Percentiles rank a stretch among this genome's conserved stretches.
These are phyloP conservation scores for Cyberlindnera galapagoensis DNA, from an alignment of 805 yeast genomes.

Conservation along the genomic window DNA sequence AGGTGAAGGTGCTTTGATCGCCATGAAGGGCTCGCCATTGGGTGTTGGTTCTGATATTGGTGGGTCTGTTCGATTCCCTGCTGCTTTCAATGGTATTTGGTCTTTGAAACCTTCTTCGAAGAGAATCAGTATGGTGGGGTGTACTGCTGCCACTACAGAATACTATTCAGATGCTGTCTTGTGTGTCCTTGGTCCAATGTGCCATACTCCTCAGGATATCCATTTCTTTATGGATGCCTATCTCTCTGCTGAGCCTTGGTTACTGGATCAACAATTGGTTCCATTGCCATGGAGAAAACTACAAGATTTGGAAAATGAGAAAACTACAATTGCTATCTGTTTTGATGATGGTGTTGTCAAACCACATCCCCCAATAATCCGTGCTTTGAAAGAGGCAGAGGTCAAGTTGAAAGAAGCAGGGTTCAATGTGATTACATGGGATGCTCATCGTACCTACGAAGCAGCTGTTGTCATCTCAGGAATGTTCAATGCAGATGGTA, in stretches of 20 bases:
- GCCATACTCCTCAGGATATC: slow-evolving; percentile 55
- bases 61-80: slow-evolving; percentile 62
- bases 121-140: slow-evolving; percentile 36
- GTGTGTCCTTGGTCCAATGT: slow-evolving; percentile 66
- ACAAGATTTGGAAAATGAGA: slow-evolving; percentile 28
- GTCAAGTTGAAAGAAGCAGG: slow-evolving; percentile 53
- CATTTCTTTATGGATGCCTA: slow-evolving; percentile 58
- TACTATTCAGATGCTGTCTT: slow-evolving; percentile 45
- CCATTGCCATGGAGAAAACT: slow-evolving; percentile 36
- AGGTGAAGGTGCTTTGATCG: slow-evolving; percentile 62
- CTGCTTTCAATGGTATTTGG: slow-evolving; percentile 52
- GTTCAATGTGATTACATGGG: slow-evolving; percentile 47
- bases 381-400: slow-evolving; percentile 49
- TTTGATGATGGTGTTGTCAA: slow-evolving; percentile 59
- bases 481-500: slow-evolving; percentile 65
- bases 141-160: slow-evolving; percentile 10
- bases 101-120: slow-evolving; percentile 57
- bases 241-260: slow-evolving; percentile 47
- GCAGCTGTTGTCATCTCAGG: slow-evolving; percentile 51
- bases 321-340: slow-evolving; percentile 52
- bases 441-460: slow-evolving; percentile 49
- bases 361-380: slow-evolving; percentile 58
- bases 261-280: slow-evolving; percentile 17
- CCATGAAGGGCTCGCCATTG: slow-evolving; percentile 48
- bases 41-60: slow-evolving; percentile 70